A percentile compares a stretch with the other conserved stretches of the same genome.
phyloP scores from a whole-genome alignment of 371 early-diverging fungal species.

The Dichotomocladium elegans region DNA sequence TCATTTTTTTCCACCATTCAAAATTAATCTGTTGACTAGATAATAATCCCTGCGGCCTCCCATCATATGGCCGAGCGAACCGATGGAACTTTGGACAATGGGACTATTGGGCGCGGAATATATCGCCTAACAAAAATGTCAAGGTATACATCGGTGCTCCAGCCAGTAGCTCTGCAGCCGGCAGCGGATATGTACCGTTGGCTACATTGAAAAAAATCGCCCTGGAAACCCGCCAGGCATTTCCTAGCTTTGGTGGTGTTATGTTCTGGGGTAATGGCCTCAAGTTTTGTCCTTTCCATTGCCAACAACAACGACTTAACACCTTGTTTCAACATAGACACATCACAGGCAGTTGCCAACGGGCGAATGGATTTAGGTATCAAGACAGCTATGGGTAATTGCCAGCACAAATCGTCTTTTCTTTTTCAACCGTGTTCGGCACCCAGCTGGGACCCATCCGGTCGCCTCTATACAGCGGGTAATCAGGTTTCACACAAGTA shows the following conservation, averaged over 20 bases:
- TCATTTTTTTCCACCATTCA: conserved; percentile 53
- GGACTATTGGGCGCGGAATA: conserved; percentile 60
- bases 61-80: conserved; percentile 39
- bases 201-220: conserved; percentile 21
- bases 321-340: conserved; percentile 28
- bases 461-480: conserved; percentile 40
- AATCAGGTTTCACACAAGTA: conserved; percentile 45
- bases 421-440: conserved; percentile 30
- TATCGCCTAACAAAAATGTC: conserved; percentile 52
- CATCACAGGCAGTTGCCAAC: conserved; percentile 43
- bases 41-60: conserved; percentile 70
- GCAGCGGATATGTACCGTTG: conserved; percentile 45
- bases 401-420: conserved; percentile 19
- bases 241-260: conserved; percentile 55
- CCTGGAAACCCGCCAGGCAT: conserved; percentile 14
- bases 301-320: too few species aligned
- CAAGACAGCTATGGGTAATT: conserved; percentile 19
- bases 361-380: conserved; percentile 21
- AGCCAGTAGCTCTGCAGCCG: conserved; percentile 51
- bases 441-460: conserved; percentile 26
- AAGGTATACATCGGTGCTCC: conserved; percentile 60
- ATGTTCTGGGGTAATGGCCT: conserved; percentile 58
- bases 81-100: conserved; percentile 50
- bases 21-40: conserved; percentile 36
- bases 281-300: not conserved